Conservation (phyloP, 257 asterid species). For the Anisodus tanguticus region DNA sequence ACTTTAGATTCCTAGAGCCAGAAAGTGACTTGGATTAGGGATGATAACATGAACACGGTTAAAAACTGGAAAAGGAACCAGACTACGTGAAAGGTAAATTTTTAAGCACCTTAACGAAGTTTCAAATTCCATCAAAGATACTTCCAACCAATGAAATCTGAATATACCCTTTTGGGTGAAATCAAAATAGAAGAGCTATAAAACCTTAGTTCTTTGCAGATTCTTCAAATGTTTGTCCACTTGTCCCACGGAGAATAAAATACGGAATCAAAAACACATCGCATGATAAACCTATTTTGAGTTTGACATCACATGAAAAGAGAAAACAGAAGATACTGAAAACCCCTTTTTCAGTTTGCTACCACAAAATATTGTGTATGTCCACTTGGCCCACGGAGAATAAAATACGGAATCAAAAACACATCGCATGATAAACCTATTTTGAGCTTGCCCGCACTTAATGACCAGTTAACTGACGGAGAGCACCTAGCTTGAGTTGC, state of each 20-base stretch:
- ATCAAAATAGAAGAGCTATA: slow-evolving; percentile 9
- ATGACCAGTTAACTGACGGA: slow-evolving; percentile 7
- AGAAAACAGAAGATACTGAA: slow-evolving; percentile 8
- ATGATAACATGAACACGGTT: background rate
- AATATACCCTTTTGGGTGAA: slow-evolving; percentile 10
- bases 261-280: background rate
- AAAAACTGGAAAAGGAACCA: background rate
- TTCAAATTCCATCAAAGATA: background rate
- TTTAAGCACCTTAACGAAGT: slow-evolving; percentile 7
- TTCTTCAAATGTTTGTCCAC: background rate
- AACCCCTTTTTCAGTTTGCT: background rate
- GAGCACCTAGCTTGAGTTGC: slow-evolving; percentile 14
- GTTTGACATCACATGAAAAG: slow-evolving; percentile 20
- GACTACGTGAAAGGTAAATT: background rate
- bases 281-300: slow-evolving; percentile 15
- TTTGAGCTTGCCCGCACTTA: background rate
- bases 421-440: slow-evolving; percentile 6
- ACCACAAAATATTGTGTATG: background rate
- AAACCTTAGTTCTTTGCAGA: background rate
- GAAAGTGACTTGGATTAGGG: slow-evolving; percentile 32
- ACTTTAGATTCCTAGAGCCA: slow-evolving; percentile 76
- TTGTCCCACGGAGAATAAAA: background rate
- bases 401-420: background rate
- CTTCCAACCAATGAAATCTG: background rate
- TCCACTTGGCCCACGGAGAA: background rate